phyloP scores from a whole-genome alignment of 768 basidiomycete species.

The Termitomyces sp. region DNA sequence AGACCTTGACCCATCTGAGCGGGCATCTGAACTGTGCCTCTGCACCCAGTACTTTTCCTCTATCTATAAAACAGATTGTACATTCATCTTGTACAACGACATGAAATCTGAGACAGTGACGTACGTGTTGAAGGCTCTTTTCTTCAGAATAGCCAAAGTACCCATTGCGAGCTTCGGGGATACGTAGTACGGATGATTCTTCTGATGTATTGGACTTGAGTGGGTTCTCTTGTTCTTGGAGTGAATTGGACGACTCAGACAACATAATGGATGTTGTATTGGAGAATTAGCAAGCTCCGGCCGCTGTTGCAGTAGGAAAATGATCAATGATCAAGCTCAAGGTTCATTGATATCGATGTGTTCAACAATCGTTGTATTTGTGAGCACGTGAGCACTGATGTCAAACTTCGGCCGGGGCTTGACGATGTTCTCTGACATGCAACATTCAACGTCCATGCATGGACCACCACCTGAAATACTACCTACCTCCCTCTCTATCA shows the following conservation, averaged over 20 bases:
- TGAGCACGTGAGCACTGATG: no score
- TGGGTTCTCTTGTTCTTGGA: slow-evolving; percentile 1
- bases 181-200: slow-evolving; percentile 19
- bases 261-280: not conserved
- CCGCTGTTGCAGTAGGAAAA: no score
- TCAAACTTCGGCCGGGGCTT: no score
- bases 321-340: no score
- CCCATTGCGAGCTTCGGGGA: slow-evolving; percentile 60
- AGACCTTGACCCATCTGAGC: slow-evolving; percentile 36
- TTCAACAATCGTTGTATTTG: no score
- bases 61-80: slow-evolving; percentile 41
- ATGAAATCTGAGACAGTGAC: slow-evolving; percentile 19
- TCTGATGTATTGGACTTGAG: not conserved
- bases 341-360: no score
- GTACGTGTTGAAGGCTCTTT: slow-evolving; percentile 69
- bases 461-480: no score
- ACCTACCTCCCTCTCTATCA: no score
- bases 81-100: not conserved
- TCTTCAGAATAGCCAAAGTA: slow-evolving; percentile 83
- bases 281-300: not conserved
- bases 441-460: no score
- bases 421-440: no score
- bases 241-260: not conserved
- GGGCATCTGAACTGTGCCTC: slow-evolving; percentile 56
- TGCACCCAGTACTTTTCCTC: slow-evolving; percentile 73